Evolutionary conservation across 768 basidiomycete species (phyloP).

Genomic region (Mycena pura): DNA sequence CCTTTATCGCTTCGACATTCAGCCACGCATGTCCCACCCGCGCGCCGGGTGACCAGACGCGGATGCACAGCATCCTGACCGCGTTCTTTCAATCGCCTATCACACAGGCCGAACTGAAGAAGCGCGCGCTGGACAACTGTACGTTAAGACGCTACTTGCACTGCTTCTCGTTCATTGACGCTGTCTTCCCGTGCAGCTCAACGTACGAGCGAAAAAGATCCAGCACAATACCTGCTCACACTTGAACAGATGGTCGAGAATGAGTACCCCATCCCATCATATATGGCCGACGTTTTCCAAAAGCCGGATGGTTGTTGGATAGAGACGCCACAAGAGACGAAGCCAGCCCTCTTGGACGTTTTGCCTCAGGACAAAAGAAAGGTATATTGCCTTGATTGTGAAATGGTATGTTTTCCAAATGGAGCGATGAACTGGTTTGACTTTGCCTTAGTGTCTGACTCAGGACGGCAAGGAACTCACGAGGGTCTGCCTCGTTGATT

Average conservation of each 20-base stretch:
- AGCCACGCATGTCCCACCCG: constrained; percentile 93
- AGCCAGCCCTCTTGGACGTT: constrained; percentile 39
- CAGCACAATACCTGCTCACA: constrained; percentile 75
- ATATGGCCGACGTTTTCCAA: constrained; percentile 75
- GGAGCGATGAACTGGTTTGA: constrained; percentile 1
- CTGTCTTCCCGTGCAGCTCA: constrained; percentile 51
- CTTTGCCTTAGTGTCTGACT: constrained; percentile 72
- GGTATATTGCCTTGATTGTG: constrained; percentile 92
- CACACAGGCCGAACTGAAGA: constrained; percentile 79
- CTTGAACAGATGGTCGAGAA: constrained; percentile 92
- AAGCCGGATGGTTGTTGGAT: constrained; percentile 78
- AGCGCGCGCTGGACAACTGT: constrained; percentile 55
- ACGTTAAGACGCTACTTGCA: constrained; percentile 25
- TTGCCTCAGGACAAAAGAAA: constrained; percentile 43
- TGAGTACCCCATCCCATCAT: constrained; percentile 89
- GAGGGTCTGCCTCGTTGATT: constrained; percentile 85
- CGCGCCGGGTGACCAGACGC: constrained; percentile 86
- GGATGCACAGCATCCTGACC: constrained; percentile 87
- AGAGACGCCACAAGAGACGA: constrained; percentile 69
- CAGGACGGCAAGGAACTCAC: constrained; percentile 91
- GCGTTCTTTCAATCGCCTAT: constrained; percentile 84
- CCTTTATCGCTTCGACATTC: constrained; percentile 81
- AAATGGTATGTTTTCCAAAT: constrained; percentile 74
- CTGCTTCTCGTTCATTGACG: constrained; percentile 9
- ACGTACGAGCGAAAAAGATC: constrained; percentile 64